These are phyloP conservation scores for Kwoniella botswanensis DNA, from an alignment of 768 basidiomycete genomes.

Conservation along the genomic window DNA sequence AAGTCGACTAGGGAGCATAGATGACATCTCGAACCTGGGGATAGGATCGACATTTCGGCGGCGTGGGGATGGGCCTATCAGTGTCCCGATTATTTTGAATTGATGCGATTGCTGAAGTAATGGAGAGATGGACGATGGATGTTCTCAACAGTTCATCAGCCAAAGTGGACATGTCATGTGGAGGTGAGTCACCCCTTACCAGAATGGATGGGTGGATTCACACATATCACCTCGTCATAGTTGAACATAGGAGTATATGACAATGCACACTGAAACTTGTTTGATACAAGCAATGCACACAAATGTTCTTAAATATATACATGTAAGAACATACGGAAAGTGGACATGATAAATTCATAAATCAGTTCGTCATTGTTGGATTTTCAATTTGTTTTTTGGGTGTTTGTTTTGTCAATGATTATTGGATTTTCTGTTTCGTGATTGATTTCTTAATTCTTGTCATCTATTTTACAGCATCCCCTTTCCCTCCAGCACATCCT, in stretches of 20 bases:
- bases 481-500: not conserved
- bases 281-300: too few species aligned
- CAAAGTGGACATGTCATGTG: slow-evolving; percentile 13
- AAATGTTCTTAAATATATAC: too few species aligned
- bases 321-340: too few species aligned
- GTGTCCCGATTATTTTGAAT: too few species aligned
- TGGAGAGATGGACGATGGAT: not conserved
- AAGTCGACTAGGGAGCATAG: slow-evolving; percentile 42
- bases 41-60: slow-evolving; percentile 29
- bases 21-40: slow-evolving; percentile 33
- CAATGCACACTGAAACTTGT: too few species aligned
- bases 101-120: not conserved
- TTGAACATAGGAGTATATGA: too few species aligned
- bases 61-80: not conserved
- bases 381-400: too few species aligned
- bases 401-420: too few species aligned
- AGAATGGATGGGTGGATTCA: not conserved
- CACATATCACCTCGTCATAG: too few species aligned
- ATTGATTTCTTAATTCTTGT: not conserved
- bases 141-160: not conserved
- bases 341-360: too few species aligned
- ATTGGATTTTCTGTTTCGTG: too few species aligned
- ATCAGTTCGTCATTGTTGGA: too few species aligned
- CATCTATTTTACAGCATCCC: not conserved
- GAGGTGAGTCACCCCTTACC: not conserved